Conservation (phyloP, 139 green algal species). For the Coelastrella sp. region DNA sequence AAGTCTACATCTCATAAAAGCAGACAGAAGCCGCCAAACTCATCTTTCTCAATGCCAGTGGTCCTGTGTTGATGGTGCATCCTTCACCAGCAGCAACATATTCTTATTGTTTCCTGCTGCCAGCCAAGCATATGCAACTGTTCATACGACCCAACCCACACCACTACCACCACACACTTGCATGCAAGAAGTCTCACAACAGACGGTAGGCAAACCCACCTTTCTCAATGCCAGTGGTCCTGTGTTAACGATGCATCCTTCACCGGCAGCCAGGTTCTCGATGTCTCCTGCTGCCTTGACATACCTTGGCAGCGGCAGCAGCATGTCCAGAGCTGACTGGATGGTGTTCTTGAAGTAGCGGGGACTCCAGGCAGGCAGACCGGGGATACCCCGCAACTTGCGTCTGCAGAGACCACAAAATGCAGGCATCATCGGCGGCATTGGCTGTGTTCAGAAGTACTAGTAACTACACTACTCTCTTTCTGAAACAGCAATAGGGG, state of each 20-base stretch:
- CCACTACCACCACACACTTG: no score
- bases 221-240: slow-evolving; percentile 41
- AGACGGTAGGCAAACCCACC: not conserved
- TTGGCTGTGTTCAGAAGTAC: no score
- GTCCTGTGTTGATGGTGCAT: slow-evolving; percentile 35
- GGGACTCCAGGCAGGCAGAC: slow-evolving; percentile 34
- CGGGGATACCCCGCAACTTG: slow-evolving; percentile 51
- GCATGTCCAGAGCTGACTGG: slow-evolving; percentile 49
- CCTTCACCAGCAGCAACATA: slow-evolving; percentile 37
- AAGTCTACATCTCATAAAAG: no score
- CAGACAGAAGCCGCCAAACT: not conserved
- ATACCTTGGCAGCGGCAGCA: slow-evolving; percentile 48
- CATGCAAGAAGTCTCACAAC: no score
- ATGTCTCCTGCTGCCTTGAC: slow-evolving; percentile 34
- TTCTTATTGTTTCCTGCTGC: slow-evolving; percentile 43
- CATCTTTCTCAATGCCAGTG: slow-evolving; percentile 40
- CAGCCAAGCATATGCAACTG: no score
- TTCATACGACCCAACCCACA: no score
- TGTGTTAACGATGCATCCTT: slow-evolving; percentile 38
- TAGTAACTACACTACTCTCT: no score
- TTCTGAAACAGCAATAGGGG: no score
- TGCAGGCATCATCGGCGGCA: no score
- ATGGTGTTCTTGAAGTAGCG: slow-evolving; percentile 59
- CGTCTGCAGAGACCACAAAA: no score
- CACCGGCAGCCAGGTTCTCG: slow-evolving; percentile 44